phyloP scores from a whole-genome alignment of 176 grass and related monocot genomes.

The Oryza officinalis region DNA sequence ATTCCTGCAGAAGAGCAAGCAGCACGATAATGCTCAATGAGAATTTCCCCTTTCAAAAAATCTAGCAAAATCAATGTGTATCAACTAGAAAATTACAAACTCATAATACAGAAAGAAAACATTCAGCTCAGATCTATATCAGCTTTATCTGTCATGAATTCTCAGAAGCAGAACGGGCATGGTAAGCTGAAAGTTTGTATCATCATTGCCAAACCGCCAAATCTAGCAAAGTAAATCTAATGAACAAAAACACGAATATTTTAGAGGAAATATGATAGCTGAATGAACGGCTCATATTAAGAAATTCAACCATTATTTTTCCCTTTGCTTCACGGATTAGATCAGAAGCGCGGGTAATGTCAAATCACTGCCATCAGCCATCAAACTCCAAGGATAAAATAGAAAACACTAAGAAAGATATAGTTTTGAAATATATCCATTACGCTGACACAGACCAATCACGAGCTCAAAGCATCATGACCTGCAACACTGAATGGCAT shows the following conservation, averaged over 20 bases:
- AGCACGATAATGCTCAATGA: no score
- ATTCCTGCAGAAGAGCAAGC: no score
- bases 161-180: slow-evolving; percentile 83
- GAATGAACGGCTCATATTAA: slow-evolving; percentile 47
- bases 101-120: not conserved
- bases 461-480: slow-evolving; percentile 17
- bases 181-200: slow-evolving; percentile 38
- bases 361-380: slow-evolving; percentile 47
- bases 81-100: no score
- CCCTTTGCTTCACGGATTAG: slow-evolving; percentile 50
- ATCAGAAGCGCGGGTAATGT: slow-evolving; percentile 66
- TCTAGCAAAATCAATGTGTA: no score
- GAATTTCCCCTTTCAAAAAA: no score
- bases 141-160: slow-evolving; percentile 64
- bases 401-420: not conserved
- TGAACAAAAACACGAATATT: not conserved
- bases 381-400: not conserved
- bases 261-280: not conserved
- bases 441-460: slow-evolving; percentile 70
- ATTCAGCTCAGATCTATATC: slow-evolving; percentile 47
- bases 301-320: slow-evolving; percentile 74
- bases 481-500: slow-evolving; percentile 75
- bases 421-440: slow-evolving; percentile 26
- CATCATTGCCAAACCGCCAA: slow-evolving; percentile 1
- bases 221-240: no score